Evolutionary conservation across 192 early-diverging fungal genomes (phyloP), one percentile per base, ranked within the genome.

Genomic region (Lobosporangium transversale): DNA sequence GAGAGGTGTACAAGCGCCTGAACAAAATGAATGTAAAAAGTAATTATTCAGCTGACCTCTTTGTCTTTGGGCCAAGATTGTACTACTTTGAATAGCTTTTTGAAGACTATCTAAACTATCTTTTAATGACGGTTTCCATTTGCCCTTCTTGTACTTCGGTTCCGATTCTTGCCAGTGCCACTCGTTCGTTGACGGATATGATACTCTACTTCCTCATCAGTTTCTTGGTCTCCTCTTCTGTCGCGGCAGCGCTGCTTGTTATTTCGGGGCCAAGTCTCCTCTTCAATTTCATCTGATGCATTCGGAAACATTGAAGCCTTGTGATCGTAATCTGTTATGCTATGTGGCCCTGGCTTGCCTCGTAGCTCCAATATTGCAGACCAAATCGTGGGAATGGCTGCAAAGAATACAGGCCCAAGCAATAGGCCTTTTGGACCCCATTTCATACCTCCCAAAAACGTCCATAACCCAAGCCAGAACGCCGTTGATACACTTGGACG

Each of bases 401-500:
- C 73, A 58, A 67, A 76, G 30, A 76, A 35, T 14, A 76, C 73
- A 7, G 73, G 73, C 14, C 73, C 73, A 18, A 76, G 33, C 47
- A 76, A 47, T 11, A 76, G 43, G 3, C 73, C 73, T 23, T 76
- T 76, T 12, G 58, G 33, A 9, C 73, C 73, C 73, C 73, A 76
- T 53, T 76, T 62, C 59, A 66, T 67, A 11, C 73, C 73, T 43
- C 73, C 73, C 29, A 76, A 57, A 31, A 76, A 76, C 27, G 56
- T 45, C 73, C 73, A 76, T 3, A 76, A 45, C 21, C 73, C 73
- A 18, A 76, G 47, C 73, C 73, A 76, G 42, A 76, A 76, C 12
- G 73, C 73, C 7, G 73, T 65, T 0, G 73, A 76, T 11, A 76
- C 73, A 10, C 64, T 51, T 3, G 73, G 73, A 7, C 64, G 64